These are phyloP conservation scores for Berberis vulgaris DNA, from an alignment of 164 flowering plant species.

Conservation along the genomic window DNA sequence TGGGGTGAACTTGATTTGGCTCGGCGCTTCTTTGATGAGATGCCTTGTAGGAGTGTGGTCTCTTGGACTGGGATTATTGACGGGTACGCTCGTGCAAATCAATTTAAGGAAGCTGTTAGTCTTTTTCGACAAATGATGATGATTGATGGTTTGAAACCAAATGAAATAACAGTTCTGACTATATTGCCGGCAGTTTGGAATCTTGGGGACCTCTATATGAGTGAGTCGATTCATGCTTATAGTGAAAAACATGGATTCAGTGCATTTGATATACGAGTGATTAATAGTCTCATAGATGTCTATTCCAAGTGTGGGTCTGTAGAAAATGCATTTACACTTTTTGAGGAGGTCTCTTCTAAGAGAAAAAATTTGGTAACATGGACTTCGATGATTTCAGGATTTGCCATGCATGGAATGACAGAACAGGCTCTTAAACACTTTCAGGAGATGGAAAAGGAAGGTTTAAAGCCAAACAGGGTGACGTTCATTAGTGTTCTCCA, in stretches of 20 bases:
- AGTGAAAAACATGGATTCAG: conserved; percentile 38
- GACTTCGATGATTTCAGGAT: conserved; percentile 45
- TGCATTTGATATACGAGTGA: conserved; percentile 29
- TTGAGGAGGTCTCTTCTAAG: conserved; percentile 11
- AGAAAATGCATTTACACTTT: conserved; percentile 1
- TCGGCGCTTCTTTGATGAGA: conserved; percentile 31
- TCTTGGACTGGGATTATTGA: conserved; percentile 56
- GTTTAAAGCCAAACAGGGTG: conserved; percentile 37
- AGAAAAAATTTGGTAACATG: conserved; percentile 35
- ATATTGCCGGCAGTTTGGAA: conserved; percentile 43
- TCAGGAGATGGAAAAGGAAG: conserved; percentile 30
- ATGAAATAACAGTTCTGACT: conserved; percentile 41
- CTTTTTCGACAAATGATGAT: conserved; percentile 40
- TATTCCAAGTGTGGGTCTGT: conserved; percentile 4
- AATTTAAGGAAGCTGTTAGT: conserved; percentile 26
- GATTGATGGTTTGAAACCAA: conserved; percentile 29
- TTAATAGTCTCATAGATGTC: conserved; percentile 10
- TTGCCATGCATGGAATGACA: conserved; percentile 52
- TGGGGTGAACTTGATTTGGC: conserved; percentile 42
- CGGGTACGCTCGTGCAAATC: conserved; percentile 29
- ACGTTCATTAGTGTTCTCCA: conserved; percentile 49
- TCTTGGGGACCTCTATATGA: conserved; percentile 25
- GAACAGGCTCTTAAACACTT: conserved; percentile 33
- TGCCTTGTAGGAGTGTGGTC: conserved; percentile 41
- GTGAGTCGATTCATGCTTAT: conserved; percentile 39